Evolutionary conservation across 768 basidiomycete genomes (phyloP).

Genomic region (Tricholoma flavovirens): DNA sequence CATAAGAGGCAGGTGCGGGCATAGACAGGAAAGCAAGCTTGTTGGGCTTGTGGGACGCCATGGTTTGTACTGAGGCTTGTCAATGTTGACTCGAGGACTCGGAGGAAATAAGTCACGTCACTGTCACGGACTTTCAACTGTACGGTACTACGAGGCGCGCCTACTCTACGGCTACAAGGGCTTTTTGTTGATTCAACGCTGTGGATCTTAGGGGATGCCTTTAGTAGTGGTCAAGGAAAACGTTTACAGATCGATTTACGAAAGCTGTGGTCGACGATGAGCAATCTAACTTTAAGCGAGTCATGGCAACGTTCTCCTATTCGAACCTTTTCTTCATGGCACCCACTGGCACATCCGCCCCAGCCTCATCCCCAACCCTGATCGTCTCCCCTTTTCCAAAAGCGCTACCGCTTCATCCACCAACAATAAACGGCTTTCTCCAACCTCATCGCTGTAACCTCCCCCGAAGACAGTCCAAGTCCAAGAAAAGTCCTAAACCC

Average conservation of each 20-base stretch:
- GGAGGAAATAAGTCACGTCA: no score
- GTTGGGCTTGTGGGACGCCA: conserved; percentile 46
- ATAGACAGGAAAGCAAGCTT: conserved; percentile 86
- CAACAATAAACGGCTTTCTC: conserved; percentile 3
- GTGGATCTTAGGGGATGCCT: no score
- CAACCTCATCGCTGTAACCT: conserved; percentile 8
- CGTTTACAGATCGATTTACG: no score
- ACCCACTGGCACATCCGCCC: not conserved
- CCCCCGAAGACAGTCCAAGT: not conserved
- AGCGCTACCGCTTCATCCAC: no score
- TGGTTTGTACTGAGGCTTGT: not conserved
- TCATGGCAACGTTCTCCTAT: not conserved
- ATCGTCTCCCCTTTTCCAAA: not conserved
- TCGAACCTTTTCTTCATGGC: not conserved
- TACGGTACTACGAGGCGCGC: no score
- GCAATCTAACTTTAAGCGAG: no score
- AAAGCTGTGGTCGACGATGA: no score
- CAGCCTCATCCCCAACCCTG: conserved; percentile 1
- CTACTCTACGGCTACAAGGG: no score
- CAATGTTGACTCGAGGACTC: no score
- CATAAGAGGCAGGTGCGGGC: conserved; percentile 95
- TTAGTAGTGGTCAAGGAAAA: no score
- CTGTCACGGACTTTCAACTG: no score
- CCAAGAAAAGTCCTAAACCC: not conserved
- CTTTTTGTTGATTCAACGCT: no score